Evolutionary conservation across 495 filamentous ascomycete species (phyloP).

Genomic region (Lichina pygmaea): DNA sequence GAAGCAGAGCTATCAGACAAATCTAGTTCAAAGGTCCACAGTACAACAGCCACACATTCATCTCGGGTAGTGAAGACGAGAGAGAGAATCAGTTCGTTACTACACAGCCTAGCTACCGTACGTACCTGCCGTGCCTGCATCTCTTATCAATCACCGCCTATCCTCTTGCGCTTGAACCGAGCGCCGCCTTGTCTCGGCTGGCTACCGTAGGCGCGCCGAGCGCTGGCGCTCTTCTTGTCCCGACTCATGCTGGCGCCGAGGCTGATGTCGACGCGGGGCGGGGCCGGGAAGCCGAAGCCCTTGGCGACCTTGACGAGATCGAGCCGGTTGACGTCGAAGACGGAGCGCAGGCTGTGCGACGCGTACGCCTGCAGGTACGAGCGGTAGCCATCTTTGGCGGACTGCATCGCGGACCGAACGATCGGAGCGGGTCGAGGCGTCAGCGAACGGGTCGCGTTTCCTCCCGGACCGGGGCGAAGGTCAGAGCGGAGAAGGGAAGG

Average conservation of each 20-base stretch:
- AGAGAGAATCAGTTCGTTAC: no score
- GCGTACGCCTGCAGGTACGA: constrained; percentile 90
- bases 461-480: no score
- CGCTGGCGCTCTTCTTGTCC: constrained; percentile 38
- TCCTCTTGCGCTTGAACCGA: constrained; percentile 18
- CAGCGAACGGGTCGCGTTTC: neutral
- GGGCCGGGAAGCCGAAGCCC: constrained; percentile 68
- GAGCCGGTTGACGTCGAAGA: constrained; percentile 83
- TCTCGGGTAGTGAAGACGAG: no score
- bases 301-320: constrained; percentile 86
- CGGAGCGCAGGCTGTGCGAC: constrained; percentile 62
- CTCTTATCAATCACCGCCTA: neutral
- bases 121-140: no score
- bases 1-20: no score
- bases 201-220: constrained; percentile 58
- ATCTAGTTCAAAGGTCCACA: no score
- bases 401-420: constrained; percentile 9
- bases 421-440: constrained; percentile 2
- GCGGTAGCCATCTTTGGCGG: constrained; percentile 43
- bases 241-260: constrained; percentile 66
- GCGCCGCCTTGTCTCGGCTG: constrained; percentile 22
- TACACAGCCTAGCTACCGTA: no score
- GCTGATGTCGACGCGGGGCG: constrained; percentile 76
- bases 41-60: no score
- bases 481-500: neutral